Conservation (phyloP, 768 basidiomycete species). For the Collybiopsis luxurians region DNA sequence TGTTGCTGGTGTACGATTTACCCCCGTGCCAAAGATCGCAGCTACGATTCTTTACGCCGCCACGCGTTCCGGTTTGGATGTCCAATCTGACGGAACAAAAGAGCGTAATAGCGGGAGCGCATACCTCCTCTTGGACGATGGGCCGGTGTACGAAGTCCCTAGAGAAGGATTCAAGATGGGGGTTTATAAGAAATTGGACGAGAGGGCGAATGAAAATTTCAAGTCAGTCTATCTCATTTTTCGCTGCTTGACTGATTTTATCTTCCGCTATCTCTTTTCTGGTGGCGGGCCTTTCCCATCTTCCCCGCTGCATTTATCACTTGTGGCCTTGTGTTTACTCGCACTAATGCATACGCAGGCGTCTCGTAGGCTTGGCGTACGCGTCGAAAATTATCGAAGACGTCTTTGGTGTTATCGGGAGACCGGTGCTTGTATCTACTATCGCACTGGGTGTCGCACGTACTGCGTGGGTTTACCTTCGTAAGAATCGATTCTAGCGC, state of each 20-base stretch:
- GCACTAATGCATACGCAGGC: too few species aligned
- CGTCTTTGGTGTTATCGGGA: background rate
- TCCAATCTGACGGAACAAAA: too few species aligned
- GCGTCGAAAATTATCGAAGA: background rate
- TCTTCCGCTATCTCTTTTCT: too few species aligned
- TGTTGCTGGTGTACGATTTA: conserved; percentile 22
- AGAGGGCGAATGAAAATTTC: background rate
- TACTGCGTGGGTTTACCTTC: background rate
- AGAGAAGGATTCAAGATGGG: conserved; percentile 18
- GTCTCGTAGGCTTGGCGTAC: background rate
- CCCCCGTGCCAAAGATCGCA: conserved; percentile 24
- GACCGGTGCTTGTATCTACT: background rate
- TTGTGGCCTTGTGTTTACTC: too few species aligned
- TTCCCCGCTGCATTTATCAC: too few species aligned
- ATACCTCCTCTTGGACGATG: conserved; percentile 25
- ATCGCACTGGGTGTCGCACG: background rate
- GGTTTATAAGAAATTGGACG: conserved; percentile 23
- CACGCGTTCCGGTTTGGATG: conserved; percentile 13
- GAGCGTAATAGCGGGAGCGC: conserved; percentile 20
- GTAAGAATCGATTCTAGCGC: too few species aligned
- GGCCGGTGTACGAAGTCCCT: conserved; percentile 19
- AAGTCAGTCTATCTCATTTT: background rate
- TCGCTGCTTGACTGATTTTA: too few species aligned
- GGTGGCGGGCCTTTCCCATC: too few species aligned
- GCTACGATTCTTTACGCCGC: conserved; percentile 26